phyloP scores from a whole-genome alignment of 2,329 filamentous ascomycete genomes.

The Ceratocystis smalleyi region DNA sequence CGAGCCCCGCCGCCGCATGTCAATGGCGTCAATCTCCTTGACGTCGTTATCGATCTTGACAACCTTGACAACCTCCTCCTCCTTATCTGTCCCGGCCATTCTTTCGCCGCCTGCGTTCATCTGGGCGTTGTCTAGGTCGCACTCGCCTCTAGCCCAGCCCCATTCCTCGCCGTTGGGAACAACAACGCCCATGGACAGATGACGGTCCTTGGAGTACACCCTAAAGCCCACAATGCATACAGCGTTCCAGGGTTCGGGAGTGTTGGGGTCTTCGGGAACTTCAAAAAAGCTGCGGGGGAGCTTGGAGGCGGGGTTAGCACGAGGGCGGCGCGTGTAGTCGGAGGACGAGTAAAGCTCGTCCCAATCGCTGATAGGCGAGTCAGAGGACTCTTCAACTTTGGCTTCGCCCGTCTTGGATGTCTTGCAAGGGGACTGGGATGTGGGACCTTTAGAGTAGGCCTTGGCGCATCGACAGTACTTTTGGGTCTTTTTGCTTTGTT shows the following conservation, averaged over 20 bases:
- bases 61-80: conserved; percentile 13
- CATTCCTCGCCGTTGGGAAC: conserved; percentile 42
- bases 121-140: conserved; percentile 42
- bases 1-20: conserved; percentile 26
- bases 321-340: conserved; percentile 39
- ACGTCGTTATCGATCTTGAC: not conserved
- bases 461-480: not conserved
- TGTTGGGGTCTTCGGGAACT: conserved; percentile 42
- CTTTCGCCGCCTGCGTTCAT: conserved; percentile 34
- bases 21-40: conserved; percentile 16
- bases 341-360: conserved; percentile 44
- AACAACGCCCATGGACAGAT: conserved; percentile 38
- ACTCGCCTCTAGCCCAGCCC: conserved; percentile 41
- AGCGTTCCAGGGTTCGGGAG: conserved; percentile 45
- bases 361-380: conserved; percentile 44
- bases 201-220: conserved; percentile 44
- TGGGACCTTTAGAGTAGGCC: not conserved
- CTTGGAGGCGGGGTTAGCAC: conserved; percentile 25
- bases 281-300: conserved; percentile 27
- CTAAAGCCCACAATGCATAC: conserved; percentile 45
- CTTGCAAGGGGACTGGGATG: not conserved
- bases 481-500: not conserved
- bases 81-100: not conserved
- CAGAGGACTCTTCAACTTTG: conserved; percentile 35
- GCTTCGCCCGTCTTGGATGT: not conserved